Conservation (phyloP, 345 rosid genomes). For the Eucalyptus dawsonii region DNA sequence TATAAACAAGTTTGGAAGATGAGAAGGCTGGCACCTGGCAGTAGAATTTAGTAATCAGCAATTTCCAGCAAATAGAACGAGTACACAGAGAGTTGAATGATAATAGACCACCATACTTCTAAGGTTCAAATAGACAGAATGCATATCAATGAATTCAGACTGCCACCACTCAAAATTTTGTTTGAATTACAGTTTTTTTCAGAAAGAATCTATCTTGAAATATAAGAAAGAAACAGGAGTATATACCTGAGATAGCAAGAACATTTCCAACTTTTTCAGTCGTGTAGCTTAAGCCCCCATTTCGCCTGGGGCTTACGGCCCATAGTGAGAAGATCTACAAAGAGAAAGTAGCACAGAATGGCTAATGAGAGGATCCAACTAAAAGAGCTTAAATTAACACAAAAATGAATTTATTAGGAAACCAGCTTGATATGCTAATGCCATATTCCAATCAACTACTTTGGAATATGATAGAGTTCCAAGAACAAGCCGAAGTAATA, state of each 20-base stretch:
- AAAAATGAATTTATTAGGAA: background rate
- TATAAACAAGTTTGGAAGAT: conserved; percentile 58
- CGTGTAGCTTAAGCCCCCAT: conserved; percentile 67
- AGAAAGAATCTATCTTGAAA: background rate
- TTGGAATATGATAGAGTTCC: background rate
- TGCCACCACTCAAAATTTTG: background rate
- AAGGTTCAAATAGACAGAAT: background rate
- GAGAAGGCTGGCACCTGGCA: conserved; percentile 69
- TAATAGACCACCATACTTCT: background rate
- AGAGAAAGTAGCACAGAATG: background rate
- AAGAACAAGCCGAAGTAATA: background rate
- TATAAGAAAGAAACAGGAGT: background rate
- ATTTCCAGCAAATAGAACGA: background rate
- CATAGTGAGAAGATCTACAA: conserved; percentile 70
- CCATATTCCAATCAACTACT: background rate
- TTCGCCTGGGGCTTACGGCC: conserved; percentile 71
- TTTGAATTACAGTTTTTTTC: background rate
- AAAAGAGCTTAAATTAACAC: background rate
- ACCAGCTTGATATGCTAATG: background rate
- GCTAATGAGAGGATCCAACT: background rate
- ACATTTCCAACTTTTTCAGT: conserved; percentile 56
- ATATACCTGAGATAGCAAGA: conserved; percentile 62
- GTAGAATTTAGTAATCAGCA: background rate
- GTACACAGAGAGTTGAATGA: background rate
- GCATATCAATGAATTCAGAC: background rate